Conservation (phyloP, 768 basidiomycete species). For the Hygrophorus russula region DNA sequence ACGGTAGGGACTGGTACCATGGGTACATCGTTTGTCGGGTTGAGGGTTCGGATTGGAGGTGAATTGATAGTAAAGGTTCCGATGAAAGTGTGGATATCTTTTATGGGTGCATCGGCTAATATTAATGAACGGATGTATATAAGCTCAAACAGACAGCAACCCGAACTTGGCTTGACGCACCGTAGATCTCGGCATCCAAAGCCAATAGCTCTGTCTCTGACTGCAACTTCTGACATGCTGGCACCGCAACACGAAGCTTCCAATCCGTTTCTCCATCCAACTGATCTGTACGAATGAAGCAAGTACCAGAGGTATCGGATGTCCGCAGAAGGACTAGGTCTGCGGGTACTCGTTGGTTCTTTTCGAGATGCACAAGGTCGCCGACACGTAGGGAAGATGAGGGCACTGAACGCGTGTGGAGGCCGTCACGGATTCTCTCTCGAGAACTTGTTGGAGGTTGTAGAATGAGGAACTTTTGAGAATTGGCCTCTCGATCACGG, state of each 20-base stretch:
- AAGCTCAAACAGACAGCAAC: not conserved
- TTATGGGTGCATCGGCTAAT: slow-evolving; percentile 81
- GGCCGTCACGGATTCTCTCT: slow-evolving; percentile 17
- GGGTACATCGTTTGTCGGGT: slow-evolving; percentile 20
- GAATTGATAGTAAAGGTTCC: slow-evolving; percentile 77
- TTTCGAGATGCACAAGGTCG: slow-evolving; percentile 84
- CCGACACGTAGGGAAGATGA: slow-evolving; percentile 85
- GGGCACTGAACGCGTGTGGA: slow-evolving; percentile 65
- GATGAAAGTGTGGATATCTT: slow-evolving; percentile 93
- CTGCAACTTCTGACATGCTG: slow-evolving; percentile 65
- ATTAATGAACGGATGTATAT: slow-evolving; percentile 10
- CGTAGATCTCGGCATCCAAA: slow-evolving; percentile 85
- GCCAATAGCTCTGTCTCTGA: slow-evolving; percentile 38
- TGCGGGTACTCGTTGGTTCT: slow-evolving; percentile 95
- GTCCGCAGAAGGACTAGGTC: slow-evolving; percentile 87
- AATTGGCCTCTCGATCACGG: slow-evolving; percentile 92
- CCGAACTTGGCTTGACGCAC: slow-evolving; percentile 25
- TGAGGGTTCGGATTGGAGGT: slow-evolving; percentile 16
- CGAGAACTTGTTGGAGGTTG: slow-evolving; percentile 34
- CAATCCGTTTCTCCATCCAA: slow-evolving; percentile 98
- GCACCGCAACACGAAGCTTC: slow-evolving; percentile 89
- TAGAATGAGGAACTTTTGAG: slow-evolving; percentile 81
- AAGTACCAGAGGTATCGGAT: slow-evolving; percentile 81
- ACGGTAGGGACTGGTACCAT: slow-evolving; percentile 40
- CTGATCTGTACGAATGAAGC: slow-evolving; percentile 97